Base-by-base conservation (phyloP, 176 grass and related monocot species). In the Oryza glaberrima region DNA sequence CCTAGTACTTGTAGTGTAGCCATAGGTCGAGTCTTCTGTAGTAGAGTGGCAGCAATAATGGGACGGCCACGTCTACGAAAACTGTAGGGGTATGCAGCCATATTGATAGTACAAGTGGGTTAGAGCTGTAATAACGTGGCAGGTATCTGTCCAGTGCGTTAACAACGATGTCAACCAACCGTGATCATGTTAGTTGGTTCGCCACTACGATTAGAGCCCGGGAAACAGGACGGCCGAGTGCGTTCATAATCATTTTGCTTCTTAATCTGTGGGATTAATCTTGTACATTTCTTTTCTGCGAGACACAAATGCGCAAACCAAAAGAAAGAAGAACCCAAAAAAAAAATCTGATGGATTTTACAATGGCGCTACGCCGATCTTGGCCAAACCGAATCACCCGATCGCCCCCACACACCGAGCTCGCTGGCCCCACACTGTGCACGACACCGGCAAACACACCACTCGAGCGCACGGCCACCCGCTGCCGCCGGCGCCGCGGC, bases 341-440 rank as follows among this genome's bases (percentile, higher is more conserved):
- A 38, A 66, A 34, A 65, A 86, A 19, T 28, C 86, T 71, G 45
- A 16, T 46, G 49, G 35, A 87, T 90, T 90, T 79, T 93, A 93
- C 91, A 90, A 54, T 90, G 85, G 81, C 36, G 78, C 51, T 28
- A 92, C 61, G 54, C 65, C n/a, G 63, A 88, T 61, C 45, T 65
- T 70, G 72, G 85, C 88, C 85, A 84, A 84, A 78, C 49, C 22
- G 10, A 52, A 84, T 61, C 81, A 78, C 73, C 44, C 5, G 78
- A 13, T 43, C 20, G 41, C 73, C 16, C 60, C 77, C 75, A 70
- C 75, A 75, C 82, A 32, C 30, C 2, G 30, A 32, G 30, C 30
- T 32, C 30, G 30, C 30, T 32, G 41, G 69, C 16, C 60, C 77
- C 75, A 75, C 75, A 75, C 82, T 46, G 73, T 52, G 81, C 80